Conservation (phyloP, 352 stramenopile genomes). For the Globisporangium acanthophoron region DNA sequence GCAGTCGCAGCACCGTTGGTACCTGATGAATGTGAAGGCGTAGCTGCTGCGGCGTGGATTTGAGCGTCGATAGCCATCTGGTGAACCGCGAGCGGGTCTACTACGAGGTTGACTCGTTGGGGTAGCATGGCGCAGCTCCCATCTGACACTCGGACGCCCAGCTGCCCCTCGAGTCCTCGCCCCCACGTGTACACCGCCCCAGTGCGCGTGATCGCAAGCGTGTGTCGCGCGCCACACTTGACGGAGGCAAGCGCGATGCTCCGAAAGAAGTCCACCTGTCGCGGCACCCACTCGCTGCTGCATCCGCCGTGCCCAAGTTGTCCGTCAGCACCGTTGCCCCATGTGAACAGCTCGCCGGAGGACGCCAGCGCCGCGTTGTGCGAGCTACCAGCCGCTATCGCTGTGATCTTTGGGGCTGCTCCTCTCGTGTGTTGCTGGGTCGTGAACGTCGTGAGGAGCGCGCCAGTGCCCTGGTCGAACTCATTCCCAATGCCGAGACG, state of each 20-base stretch:
- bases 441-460: slow-evolving; percentile 34
- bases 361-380: slow-evolving; percentile 49
- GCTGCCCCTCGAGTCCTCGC: slow-evolving; percentile 38
- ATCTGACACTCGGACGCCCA: slow-evolving; percentile 18
- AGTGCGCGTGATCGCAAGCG: slow-evolving; percentile 33
- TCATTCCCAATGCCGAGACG: slow-evolving; percentile 54
- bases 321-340: slow-evolving; percentile 50
- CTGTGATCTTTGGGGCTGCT: slow-evolving; percentile 26
- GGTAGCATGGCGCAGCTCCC: neutral
- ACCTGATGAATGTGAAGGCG: too few relatives aligned
- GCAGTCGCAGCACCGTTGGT: too few relatives aligned
- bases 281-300: slow-evolving; percentile 57
- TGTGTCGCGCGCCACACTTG: slow-evolving; percentile 40
- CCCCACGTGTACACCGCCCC: slow-evolving; percentile 62
- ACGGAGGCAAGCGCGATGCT: slow-evolving; percentile 22
- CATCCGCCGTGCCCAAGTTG: slow-evolving; percentile 43
- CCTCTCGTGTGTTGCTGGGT: slow-evolving; percentile 1
- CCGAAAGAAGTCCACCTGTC: slow-evolving; percentile 44
- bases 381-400: slow-evolving; percentile 34
- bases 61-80: slow-evolving; percentile 26
- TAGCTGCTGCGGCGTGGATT: slow-evolving; percentile 3
- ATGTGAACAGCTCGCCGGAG: slow-evolving; percentile 57
- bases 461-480: slow-evolving; percentile 31
- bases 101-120: slow-evolving; percentile 16
- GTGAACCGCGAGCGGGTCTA: slow-evolving; percentile 19